Conservation (phyloP, 169 alveolate genomes). For the Plasmodium chabaudi region DNA sequence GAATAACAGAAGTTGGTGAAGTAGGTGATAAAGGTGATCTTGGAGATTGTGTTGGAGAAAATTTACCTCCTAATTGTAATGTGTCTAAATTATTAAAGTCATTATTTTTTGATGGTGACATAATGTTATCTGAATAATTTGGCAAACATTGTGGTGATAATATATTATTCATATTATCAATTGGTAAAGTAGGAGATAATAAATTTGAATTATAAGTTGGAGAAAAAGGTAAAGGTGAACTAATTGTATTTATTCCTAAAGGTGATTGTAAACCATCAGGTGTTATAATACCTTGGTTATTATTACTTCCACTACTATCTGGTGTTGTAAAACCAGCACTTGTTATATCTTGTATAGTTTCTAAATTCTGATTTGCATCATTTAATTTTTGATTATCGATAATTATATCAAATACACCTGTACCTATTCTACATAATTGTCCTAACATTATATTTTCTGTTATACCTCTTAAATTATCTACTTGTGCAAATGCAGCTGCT, state of each 20-base stretch:
- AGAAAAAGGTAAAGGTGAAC: conserved; percentile 85
- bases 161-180: conserved; percentile 70
- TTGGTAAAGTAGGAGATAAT: conserved; percentile 82
- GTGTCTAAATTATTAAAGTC: conserved; percentile 80
- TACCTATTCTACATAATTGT: conserved; percentile 94
- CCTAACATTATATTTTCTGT: conserved; percentile 97
- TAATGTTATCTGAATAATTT: conserved; percentile 28
- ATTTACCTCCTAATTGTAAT: conserved; percentile 90
- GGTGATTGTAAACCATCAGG: conserved; percentile 85
- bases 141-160: conserved; percentile 78
- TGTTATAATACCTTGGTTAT: conserved; percentile 42
- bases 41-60: conserved; percentile 92
- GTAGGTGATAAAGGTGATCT: conserved; percentile 90
- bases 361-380: conserved; percentile 90
- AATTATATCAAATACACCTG: conserved; percentile 94
- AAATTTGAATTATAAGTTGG: conserved; percentile 86
- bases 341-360: conserved; percentile 85
- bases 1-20: conserved; percentile 85
- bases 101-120: conserved; percentile 62
- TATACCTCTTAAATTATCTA: conserved; percentile 92
- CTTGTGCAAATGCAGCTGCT: conserved; percentile 98
- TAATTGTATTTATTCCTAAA: conserved; percentile 84
- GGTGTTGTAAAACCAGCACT: conserved; percentile 86
- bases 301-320: conserved; percentile 60
- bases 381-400: conserved; percentile 92